A percentile compares a stretch with the other conserved stretches of the same genome.
These are phyloP conservation scores for Neurospora sp. DNA, from an alignment of 495 filamentous ascomycete genomes.

Conservation along the genomic window DNA sequence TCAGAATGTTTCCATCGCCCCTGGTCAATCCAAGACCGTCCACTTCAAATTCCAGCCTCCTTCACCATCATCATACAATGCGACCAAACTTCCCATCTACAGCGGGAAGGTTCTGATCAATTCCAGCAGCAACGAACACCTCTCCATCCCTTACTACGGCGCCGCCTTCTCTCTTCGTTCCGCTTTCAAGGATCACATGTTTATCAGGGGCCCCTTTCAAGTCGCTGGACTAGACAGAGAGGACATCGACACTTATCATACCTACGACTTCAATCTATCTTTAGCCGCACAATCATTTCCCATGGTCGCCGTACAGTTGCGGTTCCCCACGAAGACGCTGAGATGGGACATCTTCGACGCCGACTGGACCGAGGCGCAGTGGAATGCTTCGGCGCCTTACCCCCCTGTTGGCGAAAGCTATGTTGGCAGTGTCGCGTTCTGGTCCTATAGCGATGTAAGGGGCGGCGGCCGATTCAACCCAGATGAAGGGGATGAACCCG, in stretches of 20 bases:
- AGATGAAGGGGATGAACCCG: slow-evolving; percentile 3
- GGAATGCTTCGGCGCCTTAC: slow-evolving; percentile 10
- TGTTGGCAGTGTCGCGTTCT: slow-evolving; percentile 23
- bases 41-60: slow-evolving; percentile 21
- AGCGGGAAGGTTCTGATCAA: slow-evolving; percentile 27
- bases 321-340: slow-evolving; percentile 19
- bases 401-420: slow-evolving; percentile 25
- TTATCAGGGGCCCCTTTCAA: slow-evolving; percentile 6
- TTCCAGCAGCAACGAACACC: slow-evolving; percentile 20
- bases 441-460: slow-evolving; percentile 2
- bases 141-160: slow-evolving; percentile 22
- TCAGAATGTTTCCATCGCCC: not conserved
- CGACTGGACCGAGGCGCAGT: slow-evolving; percentile 18
- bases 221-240: slow-evolving; percentile 7
- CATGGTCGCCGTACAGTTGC: slow-evolving; percentile 15
- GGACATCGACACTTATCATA: slow-evolving; percentile 10
- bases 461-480: slow-evolving; percentile 6
- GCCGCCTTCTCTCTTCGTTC: slow-evolving; percentile 9
- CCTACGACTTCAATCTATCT: slow-evolving; percentile 19
- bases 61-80: slow-evolving; percentile 1
- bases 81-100: slow-evolving; percentile 21
- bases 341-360: slow-evolving; percentile 22
- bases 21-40: slow-evolving; percentile 16
- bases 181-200: not conserved
- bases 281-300: slow-evolving; percentile 11